Conservation (phyloP, 306 rosid species). For the Abrus precatorius region DNA sequence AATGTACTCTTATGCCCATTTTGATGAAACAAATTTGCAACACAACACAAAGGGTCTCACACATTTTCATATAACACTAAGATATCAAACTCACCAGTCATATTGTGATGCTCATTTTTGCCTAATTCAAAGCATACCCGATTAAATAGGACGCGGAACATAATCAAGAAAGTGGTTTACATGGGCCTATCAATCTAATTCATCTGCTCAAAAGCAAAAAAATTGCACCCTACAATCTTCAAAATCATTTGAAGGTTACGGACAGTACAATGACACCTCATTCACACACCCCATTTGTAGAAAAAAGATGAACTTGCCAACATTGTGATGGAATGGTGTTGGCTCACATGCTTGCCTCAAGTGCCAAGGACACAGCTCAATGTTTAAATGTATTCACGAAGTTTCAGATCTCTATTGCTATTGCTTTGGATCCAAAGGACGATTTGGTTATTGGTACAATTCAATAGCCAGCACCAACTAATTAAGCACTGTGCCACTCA, state of each 20-base stretch:
- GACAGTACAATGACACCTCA: not conserved
- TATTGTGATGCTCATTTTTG: not conserved
- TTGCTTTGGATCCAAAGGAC: slow-evolving; percentile 22
- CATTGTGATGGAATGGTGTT: slow-evolving; percentile 22
- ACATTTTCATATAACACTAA: not conserved
- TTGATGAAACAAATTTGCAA: not conserved
- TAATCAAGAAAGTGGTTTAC: slow-evolving; percentile 30
- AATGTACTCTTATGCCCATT: not conserved
- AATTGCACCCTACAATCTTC: not conserved
- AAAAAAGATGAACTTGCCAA: not conserved
- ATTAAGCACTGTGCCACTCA: slow-evolving; percentile 5
- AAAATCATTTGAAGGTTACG: slow-evolving; percentile 27
- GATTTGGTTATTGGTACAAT: slow-evolving; percentile 9
- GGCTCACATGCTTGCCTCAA: slow-evolving; percentile 36
- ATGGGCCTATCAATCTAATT: slow-evolving; percentile 9
- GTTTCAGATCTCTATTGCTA: not conserved
- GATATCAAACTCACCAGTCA: not conserved
- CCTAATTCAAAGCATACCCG: not conserved
- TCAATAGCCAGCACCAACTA: slow-evolving; percentile 24
- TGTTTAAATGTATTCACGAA: slow-evolving; percentile 12
- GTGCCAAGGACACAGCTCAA: slow-evolving; percentile 20
- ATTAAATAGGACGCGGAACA: not conserved
- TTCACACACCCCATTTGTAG: not conserved
- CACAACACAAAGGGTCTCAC: not conserved
- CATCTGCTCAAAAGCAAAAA: not conserved